A percentile compares a stretch with the other conserved stretches of the same genome.
Evolutionary conservation across 2,329 filamentous ascomycete species (phyloP).

Genomic region (Penicillium sp.): DNA sequence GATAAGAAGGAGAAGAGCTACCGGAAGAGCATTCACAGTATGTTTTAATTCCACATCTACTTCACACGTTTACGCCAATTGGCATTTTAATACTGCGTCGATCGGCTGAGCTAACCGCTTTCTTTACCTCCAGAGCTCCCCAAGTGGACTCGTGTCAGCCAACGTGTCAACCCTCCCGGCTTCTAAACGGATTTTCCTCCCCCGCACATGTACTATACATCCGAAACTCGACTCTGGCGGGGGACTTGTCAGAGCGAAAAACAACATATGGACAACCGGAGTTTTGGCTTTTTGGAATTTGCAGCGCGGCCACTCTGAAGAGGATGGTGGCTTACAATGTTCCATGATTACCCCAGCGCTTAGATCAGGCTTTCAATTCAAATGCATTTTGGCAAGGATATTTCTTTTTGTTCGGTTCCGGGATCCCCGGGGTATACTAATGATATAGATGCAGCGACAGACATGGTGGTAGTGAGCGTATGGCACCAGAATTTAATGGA

Average conservation of each 20-base stretch:
- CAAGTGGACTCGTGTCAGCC: conserved; percentile 94
- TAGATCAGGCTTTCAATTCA: conserved; percentile 21
- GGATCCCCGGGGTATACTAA: conserved; percentile 1
- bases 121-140: conserved; percentile 60
- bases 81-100: not conserved
- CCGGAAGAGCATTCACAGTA: conserved; percentile 96
- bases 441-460: not conserved
- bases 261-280: conserved; percentile 31
- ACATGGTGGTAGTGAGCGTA: conserved; percentile 15
- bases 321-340: conserved; percentile 22
- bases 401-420: not conserved
- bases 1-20: conserved; percentile 95
- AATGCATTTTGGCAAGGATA: conserved; percentile 9
- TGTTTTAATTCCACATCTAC: conserved; percentile 40
- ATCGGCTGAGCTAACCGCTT: not conserved
- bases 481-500: conserved; percentile 5
- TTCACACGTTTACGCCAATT: not conserved
- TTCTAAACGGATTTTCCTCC: conserved; percentile 57
- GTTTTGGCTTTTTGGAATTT: conserved; percentile 35
- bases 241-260: conserved; percentile 15
- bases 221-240: conserved; percentile 6
- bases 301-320: conserved; percentile 14
- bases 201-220: conserved; percentile 33
- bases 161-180: conserved; percentile 89
- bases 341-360: conserved; percentile 25